Evolutionary conservation across 2,329 filamentous ascomycete species (phyloP).

Genomic region (Mycocentrospora acerina): DNA sequence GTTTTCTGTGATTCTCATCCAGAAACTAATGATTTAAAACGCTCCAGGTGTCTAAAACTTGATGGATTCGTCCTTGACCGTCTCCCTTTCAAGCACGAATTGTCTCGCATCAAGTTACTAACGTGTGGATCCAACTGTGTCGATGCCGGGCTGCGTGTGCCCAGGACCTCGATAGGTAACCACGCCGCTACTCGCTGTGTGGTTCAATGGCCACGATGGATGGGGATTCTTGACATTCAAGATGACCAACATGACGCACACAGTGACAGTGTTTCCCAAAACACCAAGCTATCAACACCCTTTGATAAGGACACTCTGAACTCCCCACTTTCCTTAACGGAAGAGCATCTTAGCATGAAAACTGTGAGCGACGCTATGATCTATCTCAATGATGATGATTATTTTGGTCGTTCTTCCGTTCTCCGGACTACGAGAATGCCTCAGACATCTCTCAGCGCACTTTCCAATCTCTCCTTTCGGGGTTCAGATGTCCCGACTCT

Average conservation of each 20-base stretch:
- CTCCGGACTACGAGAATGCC: not conserved
- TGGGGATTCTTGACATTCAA: conserved; percentile 22
- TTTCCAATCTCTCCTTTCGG: conserved; percentile 14
- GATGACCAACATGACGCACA: conserved; percentile 19
- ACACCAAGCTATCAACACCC: conserved; percentile 11
- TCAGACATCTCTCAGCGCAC: not conserved
- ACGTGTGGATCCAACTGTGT: conserved; percentile 28
- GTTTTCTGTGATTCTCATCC: not conserved
- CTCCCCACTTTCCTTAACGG: conserved; percentile 5
- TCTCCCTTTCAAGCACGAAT: conserved; percentile 32
- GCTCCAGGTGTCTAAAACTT: conserved; percentile 26
- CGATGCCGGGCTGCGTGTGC: conserved; percentile 30
- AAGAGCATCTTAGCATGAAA: conserved; percentile 7
- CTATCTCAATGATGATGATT: not conserved
- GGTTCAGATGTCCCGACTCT: conserved; percentile 12
- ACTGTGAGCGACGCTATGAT: conserved; percentile 1
- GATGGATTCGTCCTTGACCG: conserved; percentile 37
- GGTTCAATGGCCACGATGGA: conserved; percentile 30
- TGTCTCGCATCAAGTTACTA: conserved; percentile 23
- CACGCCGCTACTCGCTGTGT: conserved; percentile 20
- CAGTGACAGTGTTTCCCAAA: conserved; percentile 15
- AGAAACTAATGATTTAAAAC: not conserved
- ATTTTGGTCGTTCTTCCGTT: conserved; percentile 1
- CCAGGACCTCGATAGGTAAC: conserved; percentile 17
- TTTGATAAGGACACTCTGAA: conserved; percentile 2